Evolutionary conservation across 331 rosid species (phyloP).

Genomic region (Arachis monticola): DNA sequence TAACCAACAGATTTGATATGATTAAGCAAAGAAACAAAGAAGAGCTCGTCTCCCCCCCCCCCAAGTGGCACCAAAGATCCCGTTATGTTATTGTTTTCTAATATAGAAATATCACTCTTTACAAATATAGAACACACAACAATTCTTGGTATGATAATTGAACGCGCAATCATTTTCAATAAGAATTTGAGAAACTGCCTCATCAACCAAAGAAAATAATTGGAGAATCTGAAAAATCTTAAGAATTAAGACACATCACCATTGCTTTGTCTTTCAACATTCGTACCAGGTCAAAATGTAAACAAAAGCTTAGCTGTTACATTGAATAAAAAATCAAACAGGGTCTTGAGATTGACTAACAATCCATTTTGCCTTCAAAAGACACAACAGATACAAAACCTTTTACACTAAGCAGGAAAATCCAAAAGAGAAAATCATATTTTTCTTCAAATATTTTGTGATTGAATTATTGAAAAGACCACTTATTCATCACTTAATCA

Average conservation of each 20-base stretch:
- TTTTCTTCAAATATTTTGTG: background rate
- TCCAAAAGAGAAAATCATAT: background rate
- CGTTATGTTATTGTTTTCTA: background rate
- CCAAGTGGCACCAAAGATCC: background rate
- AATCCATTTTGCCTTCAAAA: background rate
- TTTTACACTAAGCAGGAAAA: background rate
- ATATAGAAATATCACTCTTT: background rate
- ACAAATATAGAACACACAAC: background rate
- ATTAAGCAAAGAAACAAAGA: slow-evolving; percentile 9
- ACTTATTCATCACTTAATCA: background rate
- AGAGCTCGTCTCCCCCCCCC: background rate
- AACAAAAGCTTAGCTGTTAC: slow-evolving; percentile 1
- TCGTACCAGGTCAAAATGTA: background rate
- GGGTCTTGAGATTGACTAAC: background rate
- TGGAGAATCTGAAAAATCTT: slow-evolving; percentile 16
- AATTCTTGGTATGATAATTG: slow-evolving; percentile 29
- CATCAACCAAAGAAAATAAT: slow-evolving; percentile 7
- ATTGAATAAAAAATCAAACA: background rate
- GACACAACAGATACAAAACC: background rate
- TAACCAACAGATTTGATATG: slow-evolving; percentile 2
- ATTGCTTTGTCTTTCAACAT: slow-evolving; percentile 17
- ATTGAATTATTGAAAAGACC: background rate
- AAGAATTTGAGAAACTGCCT: background rate
- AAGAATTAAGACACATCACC: slow-evolving; percentile 24
- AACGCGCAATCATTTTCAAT: slow-evolving; percentile 25